Conservation (phyloP, 768 basidiomycete genomes). For the Podaxis carcinomalis region DNA sequence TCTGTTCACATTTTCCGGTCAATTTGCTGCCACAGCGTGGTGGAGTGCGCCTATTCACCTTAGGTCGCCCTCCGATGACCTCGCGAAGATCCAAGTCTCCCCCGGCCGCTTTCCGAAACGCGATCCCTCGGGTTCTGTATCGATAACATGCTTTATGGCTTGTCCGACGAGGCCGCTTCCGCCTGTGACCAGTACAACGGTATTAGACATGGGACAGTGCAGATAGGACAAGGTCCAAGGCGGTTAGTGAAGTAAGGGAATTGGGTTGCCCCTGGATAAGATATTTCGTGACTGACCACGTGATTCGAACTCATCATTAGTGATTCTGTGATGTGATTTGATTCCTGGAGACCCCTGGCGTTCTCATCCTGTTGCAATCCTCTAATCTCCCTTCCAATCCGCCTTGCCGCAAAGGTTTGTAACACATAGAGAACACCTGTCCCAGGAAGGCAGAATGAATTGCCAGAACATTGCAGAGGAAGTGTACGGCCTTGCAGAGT, state of each 20-base stretch:
- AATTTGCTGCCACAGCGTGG: neutral
- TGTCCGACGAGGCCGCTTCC: slow-evolving; percentile 86
- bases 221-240: neutral
- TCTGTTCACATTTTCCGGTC: slow-evolving; percentile 32
- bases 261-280: neutral
- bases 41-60: slow-evolving; percentile 39
- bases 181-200: slow-evolving; percentile 76
- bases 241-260: neutral
- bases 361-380: neutral
- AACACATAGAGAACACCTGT: neutral
- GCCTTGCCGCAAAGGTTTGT: neutral
- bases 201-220: slow-evolving; percentile 24
- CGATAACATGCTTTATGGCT: slow-evolving; percentile 74
- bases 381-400: neutral
- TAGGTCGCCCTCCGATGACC: slow-evolving; percentile 79
- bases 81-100: slow-evolving; percentile 85
- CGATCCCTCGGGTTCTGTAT: slow-evolving; percentile 73
- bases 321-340: neutral
- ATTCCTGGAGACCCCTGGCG: neutral
- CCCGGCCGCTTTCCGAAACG: slow-evolving; percentile 70
- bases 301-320: neutral
- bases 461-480: slow-evolving; percentile 46
- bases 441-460: slow-evolving; percentile 32
- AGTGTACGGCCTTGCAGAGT: slow-evolving; percentile 60
- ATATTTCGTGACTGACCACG: slow-evolving; percentile 5